phyloP scores from a whole-genome alignment of 1,284 basidiomycete species.

The Naganishia albida region DNA sequence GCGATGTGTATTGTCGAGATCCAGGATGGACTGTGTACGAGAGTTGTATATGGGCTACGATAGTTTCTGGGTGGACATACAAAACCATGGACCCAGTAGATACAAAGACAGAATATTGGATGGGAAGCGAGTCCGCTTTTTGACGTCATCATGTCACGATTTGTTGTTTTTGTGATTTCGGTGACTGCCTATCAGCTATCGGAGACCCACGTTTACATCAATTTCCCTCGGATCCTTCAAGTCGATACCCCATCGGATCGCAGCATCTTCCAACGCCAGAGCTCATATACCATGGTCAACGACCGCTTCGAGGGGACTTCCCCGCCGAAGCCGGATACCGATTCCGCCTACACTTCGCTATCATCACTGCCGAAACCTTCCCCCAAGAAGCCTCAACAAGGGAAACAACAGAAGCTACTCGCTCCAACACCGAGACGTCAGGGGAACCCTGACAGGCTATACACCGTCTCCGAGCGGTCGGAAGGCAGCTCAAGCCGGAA shows the following conservation, averaged over 20 bases:
- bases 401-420: constrained; percentile 18
- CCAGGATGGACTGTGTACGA: too few relatives aligned
- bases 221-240: not conserved
- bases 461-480: constrained; percentile 24
- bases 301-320: not conserved
- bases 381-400: not conserved
- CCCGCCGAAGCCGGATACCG: constrained; percentile 3
- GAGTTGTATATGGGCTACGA: too few relatives aligned
- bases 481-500: constrained; percentile 18
- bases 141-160: not conserved
- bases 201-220: not conserved
- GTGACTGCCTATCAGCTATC: not conserved
- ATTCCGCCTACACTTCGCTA: constrained; percentile 30
- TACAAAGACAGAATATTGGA: too few relatives aligned
- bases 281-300: constrained; percentile 5
- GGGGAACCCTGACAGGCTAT: constrained; percentile 11
- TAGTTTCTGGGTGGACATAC: too few relatives aligned
- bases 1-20: too few relatives aligned
- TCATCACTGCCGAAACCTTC: constrained; percentile 27
- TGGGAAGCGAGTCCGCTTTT: not conserved
- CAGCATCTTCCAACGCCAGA: not conserved
- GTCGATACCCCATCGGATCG: not conserved
- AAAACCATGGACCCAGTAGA: too few relatives aligned
- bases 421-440: constrained; percentile 17
- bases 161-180: constrained; percentile 5